Percentiles rank a stretch among this genome's conserved stretches.
These are phyloP conservation scores for Cucurbita ficifolia DNA, from an alignment of 306 rosid species.

Conservation along the genomic window DNA sequence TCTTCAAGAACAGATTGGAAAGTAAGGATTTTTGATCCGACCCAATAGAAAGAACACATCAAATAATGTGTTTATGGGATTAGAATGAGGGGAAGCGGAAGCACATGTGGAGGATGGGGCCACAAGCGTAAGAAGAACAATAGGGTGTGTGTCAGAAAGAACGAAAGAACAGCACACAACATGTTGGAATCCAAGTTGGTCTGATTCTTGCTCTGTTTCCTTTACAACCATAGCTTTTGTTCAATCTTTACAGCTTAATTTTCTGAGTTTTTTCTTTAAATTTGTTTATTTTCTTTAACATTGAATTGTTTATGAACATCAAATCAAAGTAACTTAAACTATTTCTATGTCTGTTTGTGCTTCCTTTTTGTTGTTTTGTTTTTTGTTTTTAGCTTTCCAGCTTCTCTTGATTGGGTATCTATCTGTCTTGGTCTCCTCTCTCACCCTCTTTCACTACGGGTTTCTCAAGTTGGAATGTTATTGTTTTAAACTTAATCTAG, in stretches of 20 bases:
- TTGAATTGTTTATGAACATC: not conserved
- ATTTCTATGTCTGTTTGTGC: not conserved
- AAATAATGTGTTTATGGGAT: not conserved
- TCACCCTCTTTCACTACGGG: not conserved
- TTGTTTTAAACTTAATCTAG: too few species aligned
- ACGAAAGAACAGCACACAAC: not conserved
- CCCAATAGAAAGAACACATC: too few species aligned
- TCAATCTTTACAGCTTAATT: not conserved
- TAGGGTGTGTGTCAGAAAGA: not conserved
- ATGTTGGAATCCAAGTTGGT: slow-evolving; percentile 3
- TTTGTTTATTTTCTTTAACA: not conserved
- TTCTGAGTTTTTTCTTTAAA: not conserved
- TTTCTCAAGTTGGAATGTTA: too few species aligned
- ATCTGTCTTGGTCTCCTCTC: not conserved
- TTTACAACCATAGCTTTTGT: not conserved
- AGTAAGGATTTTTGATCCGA: too few species aligned
- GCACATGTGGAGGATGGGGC: slow-evolving; percentile 8
- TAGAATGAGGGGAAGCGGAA: not conserved
- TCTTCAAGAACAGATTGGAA: too few species aligned
- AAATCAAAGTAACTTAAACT: not conserved
- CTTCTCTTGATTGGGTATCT: not conserved
- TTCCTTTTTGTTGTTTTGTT: not conserved
- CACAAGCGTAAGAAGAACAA: not conserved
- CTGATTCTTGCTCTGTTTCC: not conserved
- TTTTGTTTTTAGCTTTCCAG: not conserved